Base-by-base conservation (phyloP, 2,329 filamentous ascomycete species). In the Tolypocladium endophyticum region DNA sequence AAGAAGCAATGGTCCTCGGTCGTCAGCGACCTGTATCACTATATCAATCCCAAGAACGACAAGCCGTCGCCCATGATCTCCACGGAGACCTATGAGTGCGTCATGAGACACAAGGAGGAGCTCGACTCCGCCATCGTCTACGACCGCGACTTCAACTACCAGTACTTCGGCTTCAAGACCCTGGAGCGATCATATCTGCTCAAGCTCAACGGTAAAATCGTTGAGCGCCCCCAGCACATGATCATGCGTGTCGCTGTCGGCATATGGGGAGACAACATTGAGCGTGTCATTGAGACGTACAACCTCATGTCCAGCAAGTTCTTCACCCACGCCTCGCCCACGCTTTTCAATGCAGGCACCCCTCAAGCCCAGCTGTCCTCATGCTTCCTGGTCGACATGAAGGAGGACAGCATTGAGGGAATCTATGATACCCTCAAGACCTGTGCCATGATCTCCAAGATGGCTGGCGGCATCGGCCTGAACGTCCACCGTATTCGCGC, bases 1-100 rank as follows among this genome's bases (percentile, higher is more conserved):
- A 97, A 97, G 85, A 99, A 99, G 83, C 93, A 97, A 74, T 99
- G 95, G 81, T 97, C 94, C n/a, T 82, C 90, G 56, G 94, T 99
- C 61, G 84, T 99, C 68, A 87, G 86, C 69, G 94, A 99, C 70
- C 86, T 99, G 50, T 97, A 93, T 79, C 84, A 94, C 80, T 99
- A 97, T 76, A 81, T 96, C 76, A 99, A 99, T 80, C 92, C 93
- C 63, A 96, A 90, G 79, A 99, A 96, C 76, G 79, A 81, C 64
- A 87, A 82, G 67, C 73, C 82, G 9, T 93, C 92, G 57, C 93
- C 94, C 60, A 99, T 99, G 94, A 97, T 99, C 71, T 92, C 93
- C 52, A 80, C 93, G 71, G 81, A 89, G 68, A 95, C 89, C 55
- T 96, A 96, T 73, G 90, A 97, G 69, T 91, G 86, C 64, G 89